Conservation (phyloP, 345 rosid species). For the Gossypium stocksii region DNA sequence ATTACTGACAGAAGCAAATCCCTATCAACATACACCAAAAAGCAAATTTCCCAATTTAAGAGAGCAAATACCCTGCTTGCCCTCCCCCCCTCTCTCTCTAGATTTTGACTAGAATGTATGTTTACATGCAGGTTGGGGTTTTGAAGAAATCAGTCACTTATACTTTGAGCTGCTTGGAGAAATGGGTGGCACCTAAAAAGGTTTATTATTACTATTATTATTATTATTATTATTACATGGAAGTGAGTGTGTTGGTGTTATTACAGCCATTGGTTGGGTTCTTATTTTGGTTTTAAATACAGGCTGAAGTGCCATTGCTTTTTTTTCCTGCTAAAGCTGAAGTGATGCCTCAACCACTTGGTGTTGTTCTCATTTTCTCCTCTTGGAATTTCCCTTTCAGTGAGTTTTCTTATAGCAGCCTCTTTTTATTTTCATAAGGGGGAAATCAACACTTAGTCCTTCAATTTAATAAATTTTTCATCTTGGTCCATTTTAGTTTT, state of each 20-base stretch:
- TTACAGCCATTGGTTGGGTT: not conserved
- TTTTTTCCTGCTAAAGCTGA: conserved; percentile 63
- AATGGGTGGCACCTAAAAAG: conserved; percentile 75
- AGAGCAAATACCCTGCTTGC: too few relatives aligned
- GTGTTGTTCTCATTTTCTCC: conserved; percentile 64
- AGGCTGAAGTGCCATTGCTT: conserved; percentile 50
- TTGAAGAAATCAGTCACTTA: conserved; percentile 51
- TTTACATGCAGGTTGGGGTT: conserved; percentile 45
- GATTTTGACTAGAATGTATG: not conserved
- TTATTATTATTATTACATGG: not conserved
- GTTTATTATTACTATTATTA: conserved; percentile 15
- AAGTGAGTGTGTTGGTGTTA: not conserved
- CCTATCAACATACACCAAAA: too few relatives aligned
- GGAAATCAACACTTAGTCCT: not conserved
- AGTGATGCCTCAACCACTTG: conserved; percentile 68
- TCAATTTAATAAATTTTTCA: not conserved
- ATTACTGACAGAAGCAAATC: too few relatives aligned
- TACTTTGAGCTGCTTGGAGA: conserved; percentile 49
- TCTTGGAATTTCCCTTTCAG: conserved; percentile 90
- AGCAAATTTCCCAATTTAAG: too few relatives aligned
- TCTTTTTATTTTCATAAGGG: too few relatives aligned
- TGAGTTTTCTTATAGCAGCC: conserved; percentile 35
- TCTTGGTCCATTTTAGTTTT: not conserved
- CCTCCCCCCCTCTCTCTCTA: too few relatives aligned
- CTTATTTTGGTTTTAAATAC: not conserved